A percentile compares a stretch with the other conserved stretches of the same genome.
Evolutionary conservation across 176 grass and related monocot genomes (phyloP).

Genomic region (Bolboschoenus planiculmis): DNA sequence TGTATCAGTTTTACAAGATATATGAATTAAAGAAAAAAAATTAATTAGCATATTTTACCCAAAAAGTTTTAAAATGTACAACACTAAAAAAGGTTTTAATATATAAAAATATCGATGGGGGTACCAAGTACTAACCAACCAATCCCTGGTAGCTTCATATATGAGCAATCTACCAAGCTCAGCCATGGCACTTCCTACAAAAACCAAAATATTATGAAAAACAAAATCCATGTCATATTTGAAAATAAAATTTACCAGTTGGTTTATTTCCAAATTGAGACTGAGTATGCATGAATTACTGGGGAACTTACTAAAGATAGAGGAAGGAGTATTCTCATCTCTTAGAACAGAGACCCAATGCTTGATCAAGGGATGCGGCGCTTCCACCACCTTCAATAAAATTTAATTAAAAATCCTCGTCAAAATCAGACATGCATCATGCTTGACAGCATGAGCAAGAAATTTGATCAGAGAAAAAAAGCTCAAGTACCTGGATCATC

Average conservation of each 20-base stretch:
- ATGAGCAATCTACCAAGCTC: constrained; percentile 68
- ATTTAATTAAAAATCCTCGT: background rate
- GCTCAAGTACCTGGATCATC: background rate
- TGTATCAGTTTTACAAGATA: constrained; percentile 26
- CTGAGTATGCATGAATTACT: too few relatives aligned
- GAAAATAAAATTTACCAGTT: background rate
- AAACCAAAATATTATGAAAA: background rate
- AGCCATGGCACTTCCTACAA: constrained; percentile 53
- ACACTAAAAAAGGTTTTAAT: background rate
- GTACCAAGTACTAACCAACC: constrained; percentile 40
- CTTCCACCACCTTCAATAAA: constrained; percentile 42
- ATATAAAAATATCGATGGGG: background rate
- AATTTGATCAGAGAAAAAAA: background rate
- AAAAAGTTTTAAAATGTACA: constrained; percentile 1
- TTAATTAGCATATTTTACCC: background rate
- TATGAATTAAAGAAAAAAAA: background rate
- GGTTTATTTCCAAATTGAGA: background rate
- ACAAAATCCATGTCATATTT: background rate
- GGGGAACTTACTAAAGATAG: constrained; percentile 47
- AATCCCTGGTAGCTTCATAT: constrained; percentile 70
- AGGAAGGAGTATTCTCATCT: constrained; percentile 46
- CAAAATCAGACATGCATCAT: background rate
- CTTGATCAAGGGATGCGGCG: constrained; percentile 57
- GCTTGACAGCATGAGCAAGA: background rate
- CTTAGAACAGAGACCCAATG: constrained; percentile 72